phyloP scores from a whole-genome alignment of 148 eudicot species.

The Amaranthus palmeri region DNA sequence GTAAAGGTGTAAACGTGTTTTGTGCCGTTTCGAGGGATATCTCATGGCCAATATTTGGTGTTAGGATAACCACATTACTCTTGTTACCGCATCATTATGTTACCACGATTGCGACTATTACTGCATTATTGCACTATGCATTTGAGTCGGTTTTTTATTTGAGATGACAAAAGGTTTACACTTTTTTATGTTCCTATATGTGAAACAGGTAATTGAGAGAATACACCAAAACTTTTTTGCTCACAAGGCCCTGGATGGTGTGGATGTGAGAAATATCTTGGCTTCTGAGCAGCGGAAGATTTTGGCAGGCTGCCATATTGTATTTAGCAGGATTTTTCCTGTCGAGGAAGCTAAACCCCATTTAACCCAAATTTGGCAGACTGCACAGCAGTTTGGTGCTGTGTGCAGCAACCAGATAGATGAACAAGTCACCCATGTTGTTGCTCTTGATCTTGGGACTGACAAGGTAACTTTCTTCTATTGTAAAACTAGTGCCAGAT shows the following conservation, averaged over 20 bases:
- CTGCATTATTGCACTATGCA: too few relatives aligned
- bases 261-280: slow-evolving; percentile 89
- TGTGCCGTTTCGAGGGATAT: too few relatives aligned
- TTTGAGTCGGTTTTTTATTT: background rate
- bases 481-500: background rate
- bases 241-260: slow-evolving; percentile 65
- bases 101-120: too few relatives aligned
- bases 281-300: slow-evolving; percentile 87
- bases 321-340: slow-evolving; percentile 90
- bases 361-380: slow-evolving; percentile 86
- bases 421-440: slow-evolving; percentile 93
- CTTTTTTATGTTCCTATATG: slow-evolving; percentile 7
- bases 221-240: slow-evolving; percentile 74
- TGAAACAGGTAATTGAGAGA: slow-evolving; percentile 79
- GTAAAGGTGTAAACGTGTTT: too few relatives aligned
- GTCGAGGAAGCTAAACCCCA: slow-evolving; percentile 87
- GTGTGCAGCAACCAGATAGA: slow-evolving; percentile 81
- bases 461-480: slow-evolving; percentile 57
- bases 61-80: too few relatives aligned
- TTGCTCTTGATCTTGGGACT: slow-evolving; percentile 83
- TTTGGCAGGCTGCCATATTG: slow-evolving; percentile 70
- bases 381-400: slow-evolving; percentile 99
- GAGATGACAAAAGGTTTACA: background rate
- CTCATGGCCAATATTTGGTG: too few relatives aligned
- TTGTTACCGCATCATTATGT: too few relatives aligned